These are phyloP conservation scores for Talaromyces adpressus DNA, from an alignment of 495 filamentous ascomycete genomes.

Conservation along the genomic window DNA sequence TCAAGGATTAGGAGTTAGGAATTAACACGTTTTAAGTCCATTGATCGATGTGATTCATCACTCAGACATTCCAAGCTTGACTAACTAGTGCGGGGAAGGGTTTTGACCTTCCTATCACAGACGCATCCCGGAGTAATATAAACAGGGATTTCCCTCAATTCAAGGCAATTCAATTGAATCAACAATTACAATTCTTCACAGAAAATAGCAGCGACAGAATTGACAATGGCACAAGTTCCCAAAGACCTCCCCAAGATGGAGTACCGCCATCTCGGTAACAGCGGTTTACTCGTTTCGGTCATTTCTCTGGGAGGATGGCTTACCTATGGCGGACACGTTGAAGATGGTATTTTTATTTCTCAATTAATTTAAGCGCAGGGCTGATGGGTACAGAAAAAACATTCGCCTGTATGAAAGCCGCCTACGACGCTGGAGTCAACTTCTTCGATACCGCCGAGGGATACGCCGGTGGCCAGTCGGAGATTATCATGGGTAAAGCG, in stretches of 20 bases:
- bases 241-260: slow-evolving; percentile 55
- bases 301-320: slow-evolving; percentile 72
- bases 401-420: slow-evolving; percentile 64
- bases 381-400: slow-evolving; percentile 42
- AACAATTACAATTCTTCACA: background rate
- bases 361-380: background rate
- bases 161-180: background rate
- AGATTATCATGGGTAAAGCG: slow-evolving; percentile 67
- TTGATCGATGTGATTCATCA: background rate
- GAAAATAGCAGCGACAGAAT: background rate
- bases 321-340: slow-evolving; percentile 72
- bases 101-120: background rate
- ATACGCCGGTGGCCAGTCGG: slow-evolving; percentile 63
- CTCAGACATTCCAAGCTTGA: background rate
- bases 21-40: background rate
- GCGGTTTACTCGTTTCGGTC: slow-evolving; percentile 67
- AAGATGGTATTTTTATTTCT: slow-evolving; percentile 42
- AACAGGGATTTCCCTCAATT: background rate
- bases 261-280: slow-evolving; percentile 68
- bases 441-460: slow-evolving; percentile 55
- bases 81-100: background rate
- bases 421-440: slow-evolving; percentile 71
- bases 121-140: background rate
- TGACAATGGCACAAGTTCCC: background rate
- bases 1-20: background rate